Evolutionary conservation across 108 stramenopile genomes (phyloP).

Genomic region (Skeletonema tropicum): DNA sequence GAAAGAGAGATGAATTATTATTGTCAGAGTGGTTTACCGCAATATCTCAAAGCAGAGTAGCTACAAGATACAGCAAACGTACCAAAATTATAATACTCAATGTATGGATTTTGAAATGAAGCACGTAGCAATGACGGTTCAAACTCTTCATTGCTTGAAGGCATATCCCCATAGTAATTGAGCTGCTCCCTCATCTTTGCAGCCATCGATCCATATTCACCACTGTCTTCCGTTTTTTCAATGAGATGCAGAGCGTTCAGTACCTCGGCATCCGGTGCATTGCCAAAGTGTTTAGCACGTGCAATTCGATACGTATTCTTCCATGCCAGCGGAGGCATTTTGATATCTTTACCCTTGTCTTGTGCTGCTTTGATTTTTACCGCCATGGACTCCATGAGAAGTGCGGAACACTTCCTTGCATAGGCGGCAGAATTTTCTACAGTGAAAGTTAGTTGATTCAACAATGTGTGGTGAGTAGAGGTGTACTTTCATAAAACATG

Average conservation of each 20-base stretch:
- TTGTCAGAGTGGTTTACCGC: no score
- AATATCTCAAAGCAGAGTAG: no score
- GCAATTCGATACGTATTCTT: conserved; percentile 21
- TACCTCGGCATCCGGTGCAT: background rate
- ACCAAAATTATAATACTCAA: conserved; percentile 27
- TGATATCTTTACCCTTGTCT: background rate
- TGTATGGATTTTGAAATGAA: conserved; percentile 23
- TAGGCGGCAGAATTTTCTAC: conserved; percentile 10
- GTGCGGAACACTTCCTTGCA: background rate
- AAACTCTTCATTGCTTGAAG: conserved; percentile 1
- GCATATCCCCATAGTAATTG: background rate
- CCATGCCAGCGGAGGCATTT: background rate
- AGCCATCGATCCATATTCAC: background rate
- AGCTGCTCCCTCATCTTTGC: conserved; percentile 16
- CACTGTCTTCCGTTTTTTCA: background rate
- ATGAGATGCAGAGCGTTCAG: background rate
- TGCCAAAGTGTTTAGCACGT: conserved; percentile 14
- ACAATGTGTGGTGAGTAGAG: no score
- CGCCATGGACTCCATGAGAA: no score
- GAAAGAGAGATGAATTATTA: no score
- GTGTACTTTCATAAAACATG: no score
- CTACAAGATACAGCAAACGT: no score
- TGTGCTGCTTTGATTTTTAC: no score
- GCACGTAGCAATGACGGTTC: conserved; percentile 10
- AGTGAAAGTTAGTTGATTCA: background rate